phyloP scores from a whole-genome alignment of 1,139 yeast species.

The Magnusiomyces sp. region DNA sequence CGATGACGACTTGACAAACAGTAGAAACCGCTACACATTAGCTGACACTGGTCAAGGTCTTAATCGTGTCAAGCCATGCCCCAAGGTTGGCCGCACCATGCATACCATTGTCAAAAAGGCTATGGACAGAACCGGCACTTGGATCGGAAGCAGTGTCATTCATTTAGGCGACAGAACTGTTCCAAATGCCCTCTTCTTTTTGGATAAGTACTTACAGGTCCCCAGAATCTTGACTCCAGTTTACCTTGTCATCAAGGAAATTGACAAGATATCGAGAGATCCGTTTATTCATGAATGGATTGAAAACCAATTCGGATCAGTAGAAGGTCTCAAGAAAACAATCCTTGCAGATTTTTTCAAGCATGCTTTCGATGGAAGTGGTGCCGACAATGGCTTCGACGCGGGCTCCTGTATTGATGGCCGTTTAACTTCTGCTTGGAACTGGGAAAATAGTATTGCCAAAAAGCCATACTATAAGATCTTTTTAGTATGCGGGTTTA shows the following conservation, averaged over 20 bases:
- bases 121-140: slow-evolving; percentile 48
- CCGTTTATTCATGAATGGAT: slow-evolving; percentile 43
- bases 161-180: slow-evolving; percentile 74
- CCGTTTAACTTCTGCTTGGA: slow-evolving; percentile 69
- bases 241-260: slow-evolving; percentile 44
- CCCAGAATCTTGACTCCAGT: slow-evolving; percentile 66
- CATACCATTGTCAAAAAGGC: slow-evolving; percentile 53
- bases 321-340: slow-evolving; percentile 42
- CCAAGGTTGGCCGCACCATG: slow-evolving; percentile 58
- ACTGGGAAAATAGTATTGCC: slow-evolving; percentile 60
- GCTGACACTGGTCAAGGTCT: slow-evolving; percentile 74
- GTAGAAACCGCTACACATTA: slow-evolving; percentile 41
- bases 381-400: slow-evolving; percentile 70
- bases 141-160: slow-evolving; percentile 72
- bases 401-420: slow-evolving; percentile 80
- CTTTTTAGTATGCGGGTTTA: slow-evolving; percentile 58
- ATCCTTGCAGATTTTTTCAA: slow-evolving; percentile 61
- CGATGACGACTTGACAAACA: slow-evolving; percentile 50
- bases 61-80: slow-evolving; percentile 63
- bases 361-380: slow-evolving; percentile 70
- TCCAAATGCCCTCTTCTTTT: slow-evolving; percentile 65
- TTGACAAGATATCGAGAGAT: slow-evolving; percentile 41
- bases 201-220: slow-evolving; percentile 68
- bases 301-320: slow-evolving; percentile 45
- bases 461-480: slow-evolving; percentile 56